Base-by-base conservation (phyloP, 106 monocot genomes). In the Agapanthus africanus region DNA sequence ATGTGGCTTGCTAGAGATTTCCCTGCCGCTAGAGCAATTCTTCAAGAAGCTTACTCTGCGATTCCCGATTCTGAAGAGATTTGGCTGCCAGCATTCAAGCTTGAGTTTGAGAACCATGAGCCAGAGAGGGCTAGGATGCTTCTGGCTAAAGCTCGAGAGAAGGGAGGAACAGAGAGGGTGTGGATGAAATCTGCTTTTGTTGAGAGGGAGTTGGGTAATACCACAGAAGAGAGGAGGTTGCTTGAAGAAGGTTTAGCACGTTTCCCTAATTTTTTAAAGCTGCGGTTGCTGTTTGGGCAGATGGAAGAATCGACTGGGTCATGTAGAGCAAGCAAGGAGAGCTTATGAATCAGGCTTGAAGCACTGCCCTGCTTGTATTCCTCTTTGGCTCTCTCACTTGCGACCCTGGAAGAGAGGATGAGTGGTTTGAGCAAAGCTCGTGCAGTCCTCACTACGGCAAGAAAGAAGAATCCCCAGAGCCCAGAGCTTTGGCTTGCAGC, bases 101-200 rank as follows among this genome's bases (percentile, higher is more conserved):
- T 97, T 37, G 97, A 97, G 59, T 97, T 97, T 75, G 97, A 97
- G 80, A 91, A 97, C 60, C 70, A 89, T 66, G 97, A 97, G 63
- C 92, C 88, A 1, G 97, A 97, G 71, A 88, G 97, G 64, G 97
- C 97, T 36, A 89, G 92, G 54, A 88, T 97, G 79, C 86, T 97
- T 80, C 77, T 97, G 40, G 86, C 97, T 21, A 97, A 92, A 65
- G 97, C 97, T 42, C 68, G 97, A 16, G 92, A 97, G 67, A 91
- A 86, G 62, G 97, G 95, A 42, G 97, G 92, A 56, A 97, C 97
- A 27, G 97, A 88, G 76, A 88, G 92, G 77, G 97, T 97, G 21
- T 97, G 97, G 97, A 97, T 97, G 97, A 97, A 97, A 65, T 97
- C 97, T 59, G 91, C 84, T 32, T 89, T 97, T 65, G 89, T 97